phyloP scores from a whole-genome alignment of 2,329 filamentous ascomycete genomes.

The Cytospora leucostoma region DNA sequence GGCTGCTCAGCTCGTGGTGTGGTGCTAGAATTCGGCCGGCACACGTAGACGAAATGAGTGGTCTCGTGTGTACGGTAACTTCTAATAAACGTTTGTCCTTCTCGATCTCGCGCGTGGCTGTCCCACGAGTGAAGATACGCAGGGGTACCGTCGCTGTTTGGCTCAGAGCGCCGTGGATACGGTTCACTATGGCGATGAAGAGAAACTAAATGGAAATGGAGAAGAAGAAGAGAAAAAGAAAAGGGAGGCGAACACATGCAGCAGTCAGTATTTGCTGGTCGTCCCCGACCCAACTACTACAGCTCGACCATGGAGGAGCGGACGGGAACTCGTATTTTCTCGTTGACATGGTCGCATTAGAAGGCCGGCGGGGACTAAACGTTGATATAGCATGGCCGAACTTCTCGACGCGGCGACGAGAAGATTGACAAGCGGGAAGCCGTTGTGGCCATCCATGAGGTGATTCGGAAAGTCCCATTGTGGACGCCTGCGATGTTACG shows the following conservation, averaged over 20 bases:
- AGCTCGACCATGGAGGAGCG: conserved; percentile 9
- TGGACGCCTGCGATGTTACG: not conserved
- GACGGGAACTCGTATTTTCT: conserved; percentile 10
- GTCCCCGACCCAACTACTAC: conserved; percentile 11
- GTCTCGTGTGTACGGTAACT: no score
- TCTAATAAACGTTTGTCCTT: no score
- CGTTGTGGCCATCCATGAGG: not conserved
- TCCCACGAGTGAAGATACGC: no score
- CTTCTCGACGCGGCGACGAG: not conserved
- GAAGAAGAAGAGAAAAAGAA: not conserved
- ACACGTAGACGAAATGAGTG: no score
- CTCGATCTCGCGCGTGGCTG: no score
- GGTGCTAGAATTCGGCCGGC: no score
- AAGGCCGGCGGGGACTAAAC: not conserved
- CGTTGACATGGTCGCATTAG: conserved; percentile 5
- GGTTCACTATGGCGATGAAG: not conserved
- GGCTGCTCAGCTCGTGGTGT: no score
- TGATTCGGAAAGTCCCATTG: not conserved
- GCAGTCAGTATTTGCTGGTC: conserved; percentile 5
- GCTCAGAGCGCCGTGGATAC: not conserved
- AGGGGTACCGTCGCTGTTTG: no score
- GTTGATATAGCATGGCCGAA: not conserved
- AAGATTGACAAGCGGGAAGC: not conserved
- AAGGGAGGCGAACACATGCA: not conserved
- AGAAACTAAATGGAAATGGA: not conserved